Conservation (phyloP, 2,329 filamentous ascomycete species). For the Tolypocladium endophyticum region DNA sequence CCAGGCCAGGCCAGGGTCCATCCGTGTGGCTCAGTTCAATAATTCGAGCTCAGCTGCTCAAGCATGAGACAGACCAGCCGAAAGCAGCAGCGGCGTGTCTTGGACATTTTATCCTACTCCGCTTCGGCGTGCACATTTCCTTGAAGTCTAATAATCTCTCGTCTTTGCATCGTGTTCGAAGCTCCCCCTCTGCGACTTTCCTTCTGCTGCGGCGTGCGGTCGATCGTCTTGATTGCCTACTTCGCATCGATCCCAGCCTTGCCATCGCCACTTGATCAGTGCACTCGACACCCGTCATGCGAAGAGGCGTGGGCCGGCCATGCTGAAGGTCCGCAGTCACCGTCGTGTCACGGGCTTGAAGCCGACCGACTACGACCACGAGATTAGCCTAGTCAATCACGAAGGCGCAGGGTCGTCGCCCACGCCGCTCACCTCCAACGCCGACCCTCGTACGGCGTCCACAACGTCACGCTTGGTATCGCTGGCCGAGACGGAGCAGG, state of each 20-base stretch:
- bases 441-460: slow-evolving; percentile 7
- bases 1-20: not conserved
- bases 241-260: not conserved
- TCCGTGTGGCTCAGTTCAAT: not conserved
- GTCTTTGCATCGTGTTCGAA: not conserved
- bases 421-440: slow-evolving; percentile 7
- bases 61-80: not conserved
- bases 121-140: not conserved
- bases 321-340: slow-evolving; percentile 32
- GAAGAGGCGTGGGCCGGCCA: slow-evolving; percentile 10
- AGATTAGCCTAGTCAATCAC: slow-evolving; percentile 58
- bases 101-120: not conserved
- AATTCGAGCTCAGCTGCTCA: not conserved
- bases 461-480: slow-evolving; percentile 7
- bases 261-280: not conserved
- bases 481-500: slow-evolving; percentile 1
- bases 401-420: slow-evolving; percentile 19
- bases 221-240: not conserved
- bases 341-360: slow-evolving; percentile 44
- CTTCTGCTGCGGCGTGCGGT: not conserved
- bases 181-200: not conserved
- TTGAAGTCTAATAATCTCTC: not conserved
- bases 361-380: slow-evolving; percentile 58
- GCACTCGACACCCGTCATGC: slow-evolving; percentile 6
- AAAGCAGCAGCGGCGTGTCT: not conserved